Percentiles rank a stretch among this genome's conserved stretches.
Evolutionary conservation across 495 filamentous ascomycete species (phyloP).

Genomic region (Hypoxylon subgilvum): DNA sequence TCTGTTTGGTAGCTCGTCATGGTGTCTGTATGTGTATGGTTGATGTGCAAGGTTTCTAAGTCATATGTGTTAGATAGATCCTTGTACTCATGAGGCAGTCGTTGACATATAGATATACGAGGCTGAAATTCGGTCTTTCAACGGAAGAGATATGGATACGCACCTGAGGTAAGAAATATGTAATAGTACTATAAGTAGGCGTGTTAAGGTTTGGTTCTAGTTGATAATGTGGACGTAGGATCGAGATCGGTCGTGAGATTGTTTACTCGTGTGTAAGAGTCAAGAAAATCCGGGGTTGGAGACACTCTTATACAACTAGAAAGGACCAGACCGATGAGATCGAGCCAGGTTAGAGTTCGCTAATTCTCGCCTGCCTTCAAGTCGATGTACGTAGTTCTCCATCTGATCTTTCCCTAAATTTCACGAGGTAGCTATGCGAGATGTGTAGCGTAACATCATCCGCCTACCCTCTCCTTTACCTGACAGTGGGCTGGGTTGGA

Average conservation of each 20-base stretch:
- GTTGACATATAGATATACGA: background rate
- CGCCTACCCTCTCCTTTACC: slow-evolving; percentile 5
- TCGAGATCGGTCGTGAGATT: slow-evolving; percentile 25
- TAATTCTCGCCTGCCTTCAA: slow-evolving; percentile 20
- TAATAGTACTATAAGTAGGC: background rate
- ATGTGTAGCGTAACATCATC: slow-evolving; percentile 23
- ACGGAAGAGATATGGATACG: background rate
- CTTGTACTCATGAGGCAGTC: too few species aligned
- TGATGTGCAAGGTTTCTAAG: background rate
- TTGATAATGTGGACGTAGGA: too few species aligned
- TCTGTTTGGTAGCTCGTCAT: slow-evolving; percentile 33
- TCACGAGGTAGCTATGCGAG: slow-evolving; percentile 9
- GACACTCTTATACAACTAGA: slow-evolving; percentile 19
- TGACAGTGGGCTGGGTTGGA: background rate
- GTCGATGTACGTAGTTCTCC: slow-evolving; percentile 19
- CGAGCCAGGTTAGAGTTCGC: slow-evolving; percentile 15
- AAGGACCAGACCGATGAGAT: slow-evolving; percentile 1
- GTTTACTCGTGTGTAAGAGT: background rate
- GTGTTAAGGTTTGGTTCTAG: too few species aligned
- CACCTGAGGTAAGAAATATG: slow-evolving; percentile 5
- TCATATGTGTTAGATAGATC: too few species aligned
- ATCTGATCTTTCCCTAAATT: slow-evolving; percentile 29
- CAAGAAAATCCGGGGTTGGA: slow-evolving; percentile 13
- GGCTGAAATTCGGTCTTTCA: background rate
- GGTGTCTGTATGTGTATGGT: slow-evolving; percentile 2